A percentile compares a stretch with the other conserved stretches of the same genome.
These are phyloP conservation scores for Gamarada debralockiae DNA, from an alignment of 495 filamentous ascomycete species.

Conservation along the genomic window DNA sequence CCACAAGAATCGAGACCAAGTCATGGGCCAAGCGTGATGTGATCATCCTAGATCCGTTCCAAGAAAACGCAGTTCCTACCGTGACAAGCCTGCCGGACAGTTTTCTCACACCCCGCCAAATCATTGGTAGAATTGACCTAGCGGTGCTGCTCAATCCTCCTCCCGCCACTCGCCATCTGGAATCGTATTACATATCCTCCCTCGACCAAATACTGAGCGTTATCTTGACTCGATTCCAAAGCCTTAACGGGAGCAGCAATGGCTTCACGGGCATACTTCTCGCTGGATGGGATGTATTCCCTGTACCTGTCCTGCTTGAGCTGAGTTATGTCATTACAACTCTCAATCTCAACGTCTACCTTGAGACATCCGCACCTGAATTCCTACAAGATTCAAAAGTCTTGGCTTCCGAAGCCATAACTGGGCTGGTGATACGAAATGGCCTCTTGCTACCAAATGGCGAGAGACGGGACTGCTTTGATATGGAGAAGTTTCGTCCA, in stretches of 20 bases:
- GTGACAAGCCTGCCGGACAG: no score
- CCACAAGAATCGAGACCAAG: no score
- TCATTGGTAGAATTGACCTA: no score
- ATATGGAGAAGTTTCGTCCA: no score
- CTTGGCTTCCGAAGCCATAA: slow-evolving; percentile 33
- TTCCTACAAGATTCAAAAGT: slow-evolving; percentile 39
- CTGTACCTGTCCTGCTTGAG: slow-evolving; percentile 29
- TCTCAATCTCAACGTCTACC: slow-evolving; percentile 40
- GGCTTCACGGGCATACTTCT: slow-evolving; percentile 44
- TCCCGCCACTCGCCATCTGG: no score
- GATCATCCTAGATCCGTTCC: no score
- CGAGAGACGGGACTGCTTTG: no score
- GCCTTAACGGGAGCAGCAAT: slow-evolving; percentile 13
- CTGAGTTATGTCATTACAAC: slow-evolving; percentile 33
- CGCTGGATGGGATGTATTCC: slow-evolving; percentile 43
- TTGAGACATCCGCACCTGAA: slow-evolving; percentile 42
- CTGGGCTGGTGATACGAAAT: slow-evolving; percentile 40
- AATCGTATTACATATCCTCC: no score
- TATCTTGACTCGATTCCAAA: not conserved
- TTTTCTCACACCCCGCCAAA: no score
- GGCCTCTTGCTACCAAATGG: slow-evolving; percentile 40
- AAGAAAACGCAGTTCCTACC: no score
- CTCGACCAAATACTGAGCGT: not conserved
- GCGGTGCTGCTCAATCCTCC: no score
- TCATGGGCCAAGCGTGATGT: no score